Evolutionary conservation across 495 filamentous ascomycete genomes (phyloP), one percentile per base, ranked within the genome.

Genomic region (Apodospora peruviana): DNA sequence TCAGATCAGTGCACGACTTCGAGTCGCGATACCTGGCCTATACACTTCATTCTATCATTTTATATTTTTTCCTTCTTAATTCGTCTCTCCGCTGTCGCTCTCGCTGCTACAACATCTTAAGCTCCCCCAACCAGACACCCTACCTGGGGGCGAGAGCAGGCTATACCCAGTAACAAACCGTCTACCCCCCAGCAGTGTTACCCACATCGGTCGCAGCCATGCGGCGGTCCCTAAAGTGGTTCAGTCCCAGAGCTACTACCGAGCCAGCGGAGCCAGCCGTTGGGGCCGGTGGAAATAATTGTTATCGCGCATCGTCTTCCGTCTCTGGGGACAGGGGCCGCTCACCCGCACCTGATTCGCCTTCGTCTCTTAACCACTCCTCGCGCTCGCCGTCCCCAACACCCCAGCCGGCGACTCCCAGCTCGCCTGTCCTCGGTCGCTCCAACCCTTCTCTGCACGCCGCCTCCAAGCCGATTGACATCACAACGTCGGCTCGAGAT

Each of bases 371-470:
- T 45, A 55, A 56, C 57, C 50, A 68, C 60, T 64, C 60, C 32
- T 64, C 61, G 19, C 60, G 50, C 51, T 68, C 65, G 45, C 59
- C 57, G 50, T 66, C 65, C 4, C 56, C 62, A 32, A 61, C 59
- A 34, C 61, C 65, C 8, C 62, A 74, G 56, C 73, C 73, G 50
- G 62, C 66, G 37, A 75, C 65, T 18, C 65, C 65, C 16, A 36
- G 38, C 24, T 62, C 60, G 20, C 57, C 68, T 25, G 57, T 55
- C 55, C 60, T 66, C 52, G 60, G 61, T 58, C 69, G 67, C 54
- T 53, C 56, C 52, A 54, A 48, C 40, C 27, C 38, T 56, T 55
- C 54, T 55, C 51, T 51, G 45, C 60, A 36, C 40, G 32, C 55
- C 41, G 40, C 60, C 34, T 60, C 69, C 40, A 70, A 68, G 45